Percentiles rank a stretch among this genome's conserved stretches.
These are phyloP conservation scores for Aspergillus uvarum DNA, from an alignment of 2,329 filamentous ascomycete genomes.

Conservation along the genomic window DNA sequence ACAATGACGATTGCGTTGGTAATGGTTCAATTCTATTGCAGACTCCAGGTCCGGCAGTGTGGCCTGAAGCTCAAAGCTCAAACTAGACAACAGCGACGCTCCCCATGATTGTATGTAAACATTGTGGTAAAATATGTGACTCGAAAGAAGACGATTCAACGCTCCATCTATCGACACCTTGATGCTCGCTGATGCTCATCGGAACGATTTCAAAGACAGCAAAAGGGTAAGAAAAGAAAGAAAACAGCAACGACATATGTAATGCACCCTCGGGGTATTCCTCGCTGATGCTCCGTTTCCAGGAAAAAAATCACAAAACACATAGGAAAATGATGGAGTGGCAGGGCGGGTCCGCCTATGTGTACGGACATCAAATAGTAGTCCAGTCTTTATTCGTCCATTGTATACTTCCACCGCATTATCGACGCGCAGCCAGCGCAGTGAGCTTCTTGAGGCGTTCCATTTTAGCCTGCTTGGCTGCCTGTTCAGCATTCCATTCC, in stretches of 20 bases:
- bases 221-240: slow-evolving; percentile 9
- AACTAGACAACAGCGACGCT: slow-evolving; percentile 1
- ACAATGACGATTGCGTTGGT: slow-evolving; percentile 2
- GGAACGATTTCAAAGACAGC: slow-evolving; percentile 10
- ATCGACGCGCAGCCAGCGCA: slow-evolving; percentile 38
- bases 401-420: slow-evolving; percentile 17
- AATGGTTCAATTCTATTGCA: not conserved
- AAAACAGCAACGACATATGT: slow-evolving; percentile 14
- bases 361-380: not conserved
- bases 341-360: not conserved
- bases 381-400: not conserved
- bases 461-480: slow-evolving; percentile 48
- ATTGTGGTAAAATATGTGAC: slow-evolving; percentile 8
- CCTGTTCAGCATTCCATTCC: slow-evolving; percentile 44
- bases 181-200: slow-evolving; percentile 36
- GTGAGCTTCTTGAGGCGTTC: slow-evolving; percentile 46
- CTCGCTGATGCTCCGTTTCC: slow-evolving; percentile 28
- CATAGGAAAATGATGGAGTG: not conserved
- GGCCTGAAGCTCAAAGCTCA: not conserved
- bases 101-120: not conserved
- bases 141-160: slow-evolving; percentile 15
- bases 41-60: not conserved
- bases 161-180: slow-evolving; percentile 28
- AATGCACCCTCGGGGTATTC: slow-evolving; percentile 28
- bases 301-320: slow-evolving; percentile 4